Evolutionary conservation across 2,329 filamentous ascomycete species (phyloP).

Genomic region (Hypoxylon sp.): DNA sequence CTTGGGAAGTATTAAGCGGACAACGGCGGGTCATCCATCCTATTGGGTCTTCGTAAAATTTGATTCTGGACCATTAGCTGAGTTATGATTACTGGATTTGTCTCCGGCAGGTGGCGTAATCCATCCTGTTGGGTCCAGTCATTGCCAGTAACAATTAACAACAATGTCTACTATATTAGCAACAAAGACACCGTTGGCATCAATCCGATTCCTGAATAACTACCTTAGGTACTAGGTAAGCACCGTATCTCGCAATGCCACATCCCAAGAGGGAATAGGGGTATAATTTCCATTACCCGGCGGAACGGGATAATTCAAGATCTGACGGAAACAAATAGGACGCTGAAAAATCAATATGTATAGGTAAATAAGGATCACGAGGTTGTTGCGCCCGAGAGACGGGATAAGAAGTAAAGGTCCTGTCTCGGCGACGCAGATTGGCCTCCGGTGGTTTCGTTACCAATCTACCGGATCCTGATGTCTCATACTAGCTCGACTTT

Average conservation of each 20-base stretch:
- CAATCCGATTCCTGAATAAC: neutral
- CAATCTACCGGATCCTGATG: conserved; percentile 12
- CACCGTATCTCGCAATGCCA: neutral
- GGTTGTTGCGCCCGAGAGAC: neutral
- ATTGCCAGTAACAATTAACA: neutral
- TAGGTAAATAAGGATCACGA: neutral
- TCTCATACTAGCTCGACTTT: conserved; percentile 6
- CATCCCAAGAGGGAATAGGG: neutral
- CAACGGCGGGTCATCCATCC: neutral
- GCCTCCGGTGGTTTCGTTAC: conserved; percentile 1
- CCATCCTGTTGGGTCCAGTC: neutral
- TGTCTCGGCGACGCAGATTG: conserved; percentile 4
- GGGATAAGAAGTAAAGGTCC: neutral
- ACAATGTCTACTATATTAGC: neutral
- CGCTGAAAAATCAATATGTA: neutral
- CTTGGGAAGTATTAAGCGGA: neutral
- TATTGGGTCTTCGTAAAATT: neutral
- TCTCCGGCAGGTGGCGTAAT: neutral
- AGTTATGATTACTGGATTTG: neutral
- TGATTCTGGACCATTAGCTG: neutral
- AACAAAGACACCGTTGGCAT: neutral
- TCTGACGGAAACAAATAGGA: too few relatives aligned
- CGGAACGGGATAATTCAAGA: neutral
- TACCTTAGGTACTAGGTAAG: too few relatives aligned
- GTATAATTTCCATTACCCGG: neutral